Evolutionary conservation across 2,329 filamentous ascomycete species (phyloP).

Genomic region (Sporothrix protearum): DNA sequence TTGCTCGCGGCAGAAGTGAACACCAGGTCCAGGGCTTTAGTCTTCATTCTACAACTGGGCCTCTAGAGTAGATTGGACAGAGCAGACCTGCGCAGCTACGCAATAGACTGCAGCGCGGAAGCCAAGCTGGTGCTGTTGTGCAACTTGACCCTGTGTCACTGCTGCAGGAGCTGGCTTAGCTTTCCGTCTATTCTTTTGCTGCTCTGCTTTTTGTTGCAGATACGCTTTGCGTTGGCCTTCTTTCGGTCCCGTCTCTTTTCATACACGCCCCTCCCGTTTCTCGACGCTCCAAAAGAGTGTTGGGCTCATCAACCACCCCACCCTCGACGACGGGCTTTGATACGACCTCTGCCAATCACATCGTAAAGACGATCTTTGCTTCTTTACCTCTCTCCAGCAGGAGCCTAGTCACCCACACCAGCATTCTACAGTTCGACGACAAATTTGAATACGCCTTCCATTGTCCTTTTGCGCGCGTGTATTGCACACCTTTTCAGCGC

Average conservation of each 20-base stretch:
- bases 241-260: background rate
- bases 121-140: slow-evolving; percentile 23
- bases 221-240: background rate
- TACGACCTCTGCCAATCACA: background rate
- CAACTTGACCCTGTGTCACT: slow-evolving; percentile 25
- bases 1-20: background rate
- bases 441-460: background rate
- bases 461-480: background rate
- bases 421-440: background rate
- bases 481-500: background rate
- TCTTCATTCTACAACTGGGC: background rate
- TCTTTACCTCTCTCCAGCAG: background rate
- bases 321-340: slow-evolving; percentile 1
- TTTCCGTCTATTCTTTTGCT: slow-evolving; percentile 14
- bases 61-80: background rate
- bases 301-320: slow-evolving; percentile 9
- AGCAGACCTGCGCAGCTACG: slow-evolving; percentile 6
- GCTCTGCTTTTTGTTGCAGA: background rate
- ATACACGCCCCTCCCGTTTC: background rate
- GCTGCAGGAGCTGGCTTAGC: slow-evolving; percentile 17
- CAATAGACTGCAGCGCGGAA: slow-evolving; percentile 10
- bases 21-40: background rate
- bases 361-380: background rate
- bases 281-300: background rate
- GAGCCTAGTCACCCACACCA: background rate